Conservation (phyloP, 345 rosid species). For the Noccaea bulbosa region DNA sequence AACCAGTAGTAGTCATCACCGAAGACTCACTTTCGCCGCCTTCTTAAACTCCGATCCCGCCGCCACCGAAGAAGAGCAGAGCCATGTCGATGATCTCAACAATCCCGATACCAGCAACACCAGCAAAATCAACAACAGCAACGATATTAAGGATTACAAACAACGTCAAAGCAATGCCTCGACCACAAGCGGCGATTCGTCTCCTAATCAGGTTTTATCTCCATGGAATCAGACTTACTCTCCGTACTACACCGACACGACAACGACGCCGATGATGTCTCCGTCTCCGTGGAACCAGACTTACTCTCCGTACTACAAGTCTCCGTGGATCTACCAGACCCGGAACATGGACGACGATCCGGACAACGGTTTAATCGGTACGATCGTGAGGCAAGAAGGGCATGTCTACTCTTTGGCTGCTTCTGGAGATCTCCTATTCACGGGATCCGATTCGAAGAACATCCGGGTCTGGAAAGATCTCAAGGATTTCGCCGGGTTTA, state of each 20-base stretch:
- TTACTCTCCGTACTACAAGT: slow-evolving; percentile 51
- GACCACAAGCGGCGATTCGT: slow-evolving; percentile 52
- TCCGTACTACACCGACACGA: slow-evolving; percentile 53
- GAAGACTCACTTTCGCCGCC: slow-evolving; percentile 60
- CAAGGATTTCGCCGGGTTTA: slow-evolving; percentile 61
- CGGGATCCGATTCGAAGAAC: slow-evolving; percentile 76
- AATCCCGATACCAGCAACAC: slow-evolving; percentile 41
- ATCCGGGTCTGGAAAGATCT: slow-evolving; percentile 71
- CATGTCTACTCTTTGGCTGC: slow-evolving; percentile 74
- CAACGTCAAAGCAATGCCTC: slow-evolving; percentile 42
- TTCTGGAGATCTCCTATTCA: slow-evolving; percentile 57
- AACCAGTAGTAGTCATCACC: slow-evolving; percentile 37
- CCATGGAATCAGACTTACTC: slow-evolving; percentile 60
- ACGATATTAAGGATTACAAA: neutral
- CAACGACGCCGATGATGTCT: slow-evolving; percentile 53
- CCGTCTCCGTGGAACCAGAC: slow-evolving; percentile 69
- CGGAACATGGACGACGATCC: slow-evolving; percentile 22
- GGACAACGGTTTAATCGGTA: slow-evolving; percentile 54
- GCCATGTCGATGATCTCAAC: slow-evolving; percentile 21
- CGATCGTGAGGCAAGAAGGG: slow-evolving; percentile 67
- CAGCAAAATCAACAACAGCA: slow-evolving; percentile 1
- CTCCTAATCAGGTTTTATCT: slow-evolving; percentile 55
- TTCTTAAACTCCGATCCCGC: slow-evolving; percentile 58
- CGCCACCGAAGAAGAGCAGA: slow-evolving; percentile 38
- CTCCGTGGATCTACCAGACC: slow-evolving; percentile 50